Conservation (phyloP, 2,329 filamentous ascomycete genomes). For the Scedosporium boydii region DNA sequence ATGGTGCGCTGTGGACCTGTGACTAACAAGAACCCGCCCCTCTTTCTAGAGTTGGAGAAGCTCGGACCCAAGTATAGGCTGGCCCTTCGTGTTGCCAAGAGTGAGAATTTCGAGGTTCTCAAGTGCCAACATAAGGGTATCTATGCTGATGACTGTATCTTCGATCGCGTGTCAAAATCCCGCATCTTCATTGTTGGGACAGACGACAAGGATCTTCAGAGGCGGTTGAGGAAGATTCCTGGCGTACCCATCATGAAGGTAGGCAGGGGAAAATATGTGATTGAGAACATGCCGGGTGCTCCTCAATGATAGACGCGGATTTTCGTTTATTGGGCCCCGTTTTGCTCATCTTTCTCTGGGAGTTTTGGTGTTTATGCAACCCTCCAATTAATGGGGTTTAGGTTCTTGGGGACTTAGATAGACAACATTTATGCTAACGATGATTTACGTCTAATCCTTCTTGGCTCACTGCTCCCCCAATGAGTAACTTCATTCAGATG, state of each 20-base stretch:
- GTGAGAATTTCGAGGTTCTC: constrained; percentile 78
- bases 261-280: constrained; percentile 82
- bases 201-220: constrained; percentile 71
- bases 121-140: constrained; percentile 84
- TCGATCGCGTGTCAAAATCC: constrained; percentile 63
- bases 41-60: constrained; percentile 63
- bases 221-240: constrained; percentile 64
- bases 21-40: not conserved
- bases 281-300: constrained; percentile 82
- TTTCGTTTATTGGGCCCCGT: not conserved
- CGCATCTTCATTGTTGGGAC: constrained; percentile 73
- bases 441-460: not conserved
- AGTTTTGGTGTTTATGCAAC: not conserved
- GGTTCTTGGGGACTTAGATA: not conserved
- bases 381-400: not conserved
- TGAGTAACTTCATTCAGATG: not conserved
- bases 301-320: constrained; percentile 37
- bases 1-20: not conserved
- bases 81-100: constrained; percentile 74
- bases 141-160: constrained; percentile 75
- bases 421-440: not conserved
- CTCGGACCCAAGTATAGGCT: constrained; percentile 82
- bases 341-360: not conserved
- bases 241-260: constrained; percentile 70
- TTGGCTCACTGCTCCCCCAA: not conserved